Base-by-base conservation (phyloP, 148 eudicot genomes). In the Beta vulgaris region DNA sequence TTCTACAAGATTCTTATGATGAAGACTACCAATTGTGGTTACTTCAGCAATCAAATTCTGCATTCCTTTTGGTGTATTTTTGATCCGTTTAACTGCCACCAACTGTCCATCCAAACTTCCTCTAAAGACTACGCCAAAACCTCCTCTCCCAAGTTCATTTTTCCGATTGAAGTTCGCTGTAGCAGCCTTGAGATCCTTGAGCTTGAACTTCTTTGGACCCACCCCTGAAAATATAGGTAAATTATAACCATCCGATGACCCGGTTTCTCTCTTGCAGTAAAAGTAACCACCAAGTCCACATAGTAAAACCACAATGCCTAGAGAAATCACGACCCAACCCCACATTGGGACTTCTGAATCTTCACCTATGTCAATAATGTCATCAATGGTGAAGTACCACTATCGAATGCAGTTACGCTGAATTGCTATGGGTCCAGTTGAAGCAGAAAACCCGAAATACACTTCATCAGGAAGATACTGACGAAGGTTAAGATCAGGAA, bases 1-100 rank as follows among this genome's bases (percentile, higher is more conserved):
- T 35, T 74, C 75, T 23, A 86, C 88, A 28, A 86, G 61, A 70
- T 86, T 86, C 76, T 76, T 83, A 70, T 86, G 88, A 60, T 81
- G 84, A 21, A 86, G 72, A 25, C 81, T 76, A 13, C 86, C 88
- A 8, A 86, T 86, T 3, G 81, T 83, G 29, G 83, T 81, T 34
- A 86, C 81, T 72, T 83, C 88, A 0, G 88, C 85, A 2, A 83
- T 66, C 40, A 86, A 74, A 36, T 86, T 84, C 63, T 79, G 72
- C 79, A 79, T 81, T 16, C 88, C 85, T 73, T 80, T 76, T 15
- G 66, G 73, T 9, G 85, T 76, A 69, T 86, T 77, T n/a, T 44
- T 57, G 36, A 76, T 60, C 54, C 88, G 54, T 57, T 86, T 86
- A 55, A 86, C 79, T 0, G 86, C 88, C 7, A 79, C 81, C 48